Conservation (phyloP, 768 basidiomycete species). For the Boletus rubescentipes region DNA sequence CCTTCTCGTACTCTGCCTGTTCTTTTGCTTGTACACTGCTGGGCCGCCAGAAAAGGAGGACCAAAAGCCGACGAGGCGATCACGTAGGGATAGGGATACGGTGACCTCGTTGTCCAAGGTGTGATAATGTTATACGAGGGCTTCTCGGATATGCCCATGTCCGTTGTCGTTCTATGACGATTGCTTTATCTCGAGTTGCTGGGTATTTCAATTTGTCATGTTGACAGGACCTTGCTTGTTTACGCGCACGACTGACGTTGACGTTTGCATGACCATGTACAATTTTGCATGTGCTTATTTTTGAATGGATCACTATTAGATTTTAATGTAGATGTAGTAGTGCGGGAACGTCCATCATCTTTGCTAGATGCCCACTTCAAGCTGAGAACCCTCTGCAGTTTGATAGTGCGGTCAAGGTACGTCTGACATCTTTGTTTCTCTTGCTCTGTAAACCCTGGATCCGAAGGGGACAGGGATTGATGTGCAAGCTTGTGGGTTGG, state of each 20-base stretch:
- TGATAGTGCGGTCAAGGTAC: too few relatives aligned
- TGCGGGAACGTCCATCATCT: too few relatives aligned
- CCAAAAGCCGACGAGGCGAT: background rate
- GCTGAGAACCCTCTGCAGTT: too few relatives aligned
- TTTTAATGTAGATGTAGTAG: too few relatives aligned
- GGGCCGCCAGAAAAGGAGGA: constrained; percentile 20
- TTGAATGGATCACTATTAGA: constrained; percentile 3
- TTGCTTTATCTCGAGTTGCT: background rate
- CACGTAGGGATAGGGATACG: background rate
- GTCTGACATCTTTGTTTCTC: too few relatives aligned
- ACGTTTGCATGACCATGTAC: constrained; percentile 1
- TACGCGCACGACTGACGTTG: background rate
- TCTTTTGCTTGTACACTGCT: constrained; percentile 31
- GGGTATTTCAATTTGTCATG: background rate
- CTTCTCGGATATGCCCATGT: background rate
- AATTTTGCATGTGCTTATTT: background rate
- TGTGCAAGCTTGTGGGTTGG: too few relatives aligned
- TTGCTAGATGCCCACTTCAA: too few relatives aligned
- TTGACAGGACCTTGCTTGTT: background rate
- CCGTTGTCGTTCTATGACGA: background rate
- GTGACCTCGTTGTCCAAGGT: background rate
- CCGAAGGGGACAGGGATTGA: too few relatives aligned
- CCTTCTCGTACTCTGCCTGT: constrained; percentile 21
- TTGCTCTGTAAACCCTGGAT: too few relatives aligned
- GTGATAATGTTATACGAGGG: background rate